Evolutionary conservation across 148 eudicot species (phyloP).

Genomic region (Tetragonia tetragonoides): DNA sequence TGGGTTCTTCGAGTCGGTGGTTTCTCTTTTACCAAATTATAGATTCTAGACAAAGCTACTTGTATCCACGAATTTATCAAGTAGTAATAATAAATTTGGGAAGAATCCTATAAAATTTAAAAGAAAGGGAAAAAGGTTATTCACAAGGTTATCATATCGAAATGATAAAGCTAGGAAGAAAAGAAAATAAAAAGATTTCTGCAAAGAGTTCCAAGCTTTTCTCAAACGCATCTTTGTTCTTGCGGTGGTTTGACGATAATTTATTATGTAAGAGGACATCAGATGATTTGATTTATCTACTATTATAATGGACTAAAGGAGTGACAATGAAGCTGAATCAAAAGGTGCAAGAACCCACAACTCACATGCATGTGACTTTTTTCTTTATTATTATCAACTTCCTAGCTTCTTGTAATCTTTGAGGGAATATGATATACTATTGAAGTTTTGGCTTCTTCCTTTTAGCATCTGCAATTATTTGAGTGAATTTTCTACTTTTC

Average conservation of each 20-base stretch:
- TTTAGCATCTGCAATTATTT: not conserved
- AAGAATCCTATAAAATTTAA: too few relatives aligned
- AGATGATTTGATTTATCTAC: too few relatives aligned
- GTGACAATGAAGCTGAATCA: not conserved
- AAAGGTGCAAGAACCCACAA: not conserved
- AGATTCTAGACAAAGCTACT: too few relatives aligned
- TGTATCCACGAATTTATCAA: too few relatives aligned
- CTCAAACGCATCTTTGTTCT: slow-evolving; percentile 5
- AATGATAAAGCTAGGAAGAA: not conserved
- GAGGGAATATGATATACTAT: not conserved
- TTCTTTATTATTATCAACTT: not conserved
- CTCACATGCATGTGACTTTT: slow-evolving; percentile 7
- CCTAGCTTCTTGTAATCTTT: slow-evolving; percentile 1
- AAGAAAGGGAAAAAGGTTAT: too few relatives aligned
- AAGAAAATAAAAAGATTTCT: not conserved
- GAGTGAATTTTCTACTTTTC: not conserved
- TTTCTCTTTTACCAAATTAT: not conserved
- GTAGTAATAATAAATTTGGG: not conserved
- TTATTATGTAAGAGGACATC: not conserved
- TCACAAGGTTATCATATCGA: too few relatives aligned
- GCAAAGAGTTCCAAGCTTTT: slow-evolving; percentile 6
- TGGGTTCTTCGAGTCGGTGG: not conserved
- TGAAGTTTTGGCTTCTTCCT: not conserved
- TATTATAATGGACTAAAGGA: not conserved
- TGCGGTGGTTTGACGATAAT: not conserved